Conservation (phyloP, 2,329 filamentous ascomycete genomes). For the Aspergillus tamarii region DNA sequence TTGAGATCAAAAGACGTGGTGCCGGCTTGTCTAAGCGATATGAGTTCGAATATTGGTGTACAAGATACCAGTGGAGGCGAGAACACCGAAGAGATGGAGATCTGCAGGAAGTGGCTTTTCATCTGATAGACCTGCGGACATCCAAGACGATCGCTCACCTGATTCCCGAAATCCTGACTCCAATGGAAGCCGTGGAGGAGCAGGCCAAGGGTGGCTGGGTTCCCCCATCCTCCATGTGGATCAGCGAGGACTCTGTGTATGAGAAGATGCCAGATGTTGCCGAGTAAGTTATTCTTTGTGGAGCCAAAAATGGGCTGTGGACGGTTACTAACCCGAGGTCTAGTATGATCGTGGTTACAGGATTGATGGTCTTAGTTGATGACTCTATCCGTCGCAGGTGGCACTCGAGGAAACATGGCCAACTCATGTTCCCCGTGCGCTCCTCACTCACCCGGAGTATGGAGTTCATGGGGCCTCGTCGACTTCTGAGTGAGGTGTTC, state of each 20-base stretch:
- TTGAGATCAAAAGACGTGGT: constrained; percentile 75
- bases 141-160: constrained; percentile 77
- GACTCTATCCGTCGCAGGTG: constrained; percentile 85
- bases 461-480: constrained; percentile 65
- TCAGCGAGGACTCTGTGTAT: constrained; percentile 74
- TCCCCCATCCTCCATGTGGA: constrained; percentile 87
- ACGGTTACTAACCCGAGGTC: constrained; percentile 3
- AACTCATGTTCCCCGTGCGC: constrained; percentile 56
- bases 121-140: constrained; percentile 71
- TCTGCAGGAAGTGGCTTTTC: constrained; percentile 71
- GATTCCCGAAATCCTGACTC: constrained; percentile 75
- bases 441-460: constrained; percentile 59
- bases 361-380: constrained; percentile 83
- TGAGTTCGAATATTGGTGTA: constrained; percentile 92
- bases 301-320: not conserved
- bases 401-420: constrained; percentile 59
- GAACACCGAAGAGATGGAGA: constrained; percentile 68
- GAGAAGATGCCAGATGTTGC: constrained; percentile 76
- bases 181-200: constrained; percentile 71
- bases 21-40: constrained; percentile 73
- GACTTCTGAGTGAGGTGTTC: constrained; percentile 67
- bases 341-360: constrained; percentile 87
- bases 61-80: constrained; percentile 81
- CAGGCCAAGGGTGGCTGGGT: constrained; percentile 83
- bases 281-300: constrained; percentile 65